Evolutionary conservation across 441 rosid species (phyloP).

Genomic region (Omphalea diandra): DNA sequence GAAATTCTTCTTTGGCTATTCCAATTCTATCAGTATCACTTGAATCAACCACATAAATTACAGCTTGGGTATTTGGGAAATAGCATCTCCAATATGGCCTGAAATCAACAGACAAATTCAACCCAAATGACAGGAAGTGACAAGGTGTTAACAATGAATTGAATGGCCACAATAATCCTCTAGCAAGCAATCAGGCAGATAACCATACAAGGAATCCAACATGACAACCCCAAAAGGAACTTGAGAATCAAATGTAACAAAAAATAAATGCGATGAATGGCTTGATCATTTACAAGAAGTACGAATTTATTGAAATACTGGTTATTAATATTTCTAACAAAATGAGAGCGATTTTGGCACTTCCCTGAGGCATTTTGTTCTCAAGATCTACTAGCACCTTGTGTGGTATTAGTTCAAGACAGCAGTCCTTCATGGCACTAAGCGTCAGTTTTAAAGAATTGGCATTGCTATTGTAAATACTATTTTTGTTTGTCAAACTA

Average conservation of each 20-base stretch:
- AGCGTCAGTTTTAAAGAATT: too few species aligned
- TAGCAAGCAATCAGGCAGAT: background rate
- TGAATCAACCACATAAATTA: constrained; percentile 86
- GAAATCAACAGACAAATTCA: constrained; percentile 20
- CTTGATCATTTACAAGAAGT: too few species aligned
- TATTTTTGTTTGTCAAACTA: too few species aligned
- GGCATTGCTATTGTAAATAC: too few species aligned
- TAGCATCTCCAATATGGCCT: constrained; percentile 98
- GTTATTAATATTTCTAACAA: too few species aligned
- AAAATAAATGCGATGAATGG: background rate
- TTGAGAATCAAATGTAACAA: background rate
- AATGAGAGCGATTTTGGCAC: too few species aligned
- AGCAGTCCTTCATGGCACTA: too few species aligned
- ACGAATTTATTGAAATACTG: too few species aligned
- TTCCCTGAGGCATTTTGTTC: background rate
- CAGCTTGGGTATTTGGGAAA: constrained; percentile 89
- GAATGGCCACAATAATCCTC: background rate
- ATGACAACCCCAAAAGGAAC: background rate
- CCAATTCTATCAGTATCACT: constrained; percentile 80
- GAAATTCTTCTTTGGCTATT: constrained; percentile 88
- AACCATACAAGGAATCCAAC: background rate
- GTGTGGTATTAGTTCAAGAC: background rate
- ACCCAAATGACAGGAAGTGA: background rate
- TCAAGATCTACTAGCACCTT: background rate
- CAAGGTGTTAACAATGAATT: background rate